Evolutionary conservation across 1,139 yeast genomes (phyloP).

Genomic region (Protomyces macrosporus): DNA sequence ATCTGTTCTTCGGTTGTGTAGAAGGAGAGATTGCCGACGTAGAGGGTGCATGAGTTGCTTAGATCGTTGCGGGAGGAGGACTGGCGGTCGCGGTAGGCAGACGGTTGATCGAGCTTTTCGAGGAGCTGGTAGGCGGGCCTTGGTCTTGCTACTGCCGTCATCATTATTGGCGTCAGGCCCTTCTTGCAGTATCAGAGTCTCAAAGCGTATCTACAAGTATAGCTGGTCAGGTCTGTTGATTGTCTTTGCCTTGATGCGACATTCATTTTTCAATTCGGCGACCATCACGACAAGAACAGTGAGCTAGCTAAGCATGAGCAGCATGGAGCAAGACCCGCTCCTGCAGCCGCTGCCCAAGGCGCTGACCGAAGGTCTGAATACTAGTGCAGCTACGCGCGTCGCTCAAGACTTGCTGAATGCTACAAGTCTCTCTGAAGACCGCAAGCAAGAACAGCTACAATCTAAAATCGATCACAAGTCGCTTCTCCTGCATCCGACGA

Average conservation of each 20-base stretch:
- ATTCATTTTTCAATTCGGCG: background rate
- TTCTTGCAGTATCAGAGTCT: no score
- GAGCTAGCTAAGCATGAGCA: background rate
- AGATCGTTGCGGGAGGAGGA: conserved; percentile 12
- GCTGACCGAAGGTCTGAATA: background rate
- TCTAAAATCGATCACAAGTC: conserved; percentile 24
- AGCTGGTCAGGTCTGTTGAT: background rate
- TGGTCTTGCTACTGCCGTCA: background rate
- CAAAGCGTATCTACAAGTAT: no score
- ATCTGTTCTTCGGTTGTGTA: conserved; percentile 92
- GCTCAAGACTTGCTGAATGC: conserved; percentile 1
- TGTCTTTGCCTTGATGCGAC: no score
- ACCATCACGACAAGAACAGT: no score
- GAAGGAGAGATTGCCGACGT: conserved; percentile 73
- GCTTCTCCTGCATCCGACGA: conserved; percentile 22
- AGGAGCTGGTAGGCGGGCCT: background rate
- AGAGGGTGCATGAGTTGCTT: conserved; percentile 56
- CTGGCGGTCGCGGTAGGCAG: conserved; percentile 24
- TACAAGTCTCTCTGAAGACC: conserved; percentile 9
- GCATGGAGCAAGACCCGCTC: conserved; percentile 5
- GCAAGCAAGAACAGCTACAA: conserved; percentile 10
- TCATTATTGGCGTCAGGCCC: background rate
- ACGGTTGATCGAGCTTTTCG: conserved; percentile 24
- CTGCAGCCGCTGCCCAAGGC: background rate
- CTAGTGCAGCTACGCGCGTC: background rate